Base-by-base conservation (phyloP, 768 basidiomycete genomes). In the Kwoniella dendrophila region DNA sequence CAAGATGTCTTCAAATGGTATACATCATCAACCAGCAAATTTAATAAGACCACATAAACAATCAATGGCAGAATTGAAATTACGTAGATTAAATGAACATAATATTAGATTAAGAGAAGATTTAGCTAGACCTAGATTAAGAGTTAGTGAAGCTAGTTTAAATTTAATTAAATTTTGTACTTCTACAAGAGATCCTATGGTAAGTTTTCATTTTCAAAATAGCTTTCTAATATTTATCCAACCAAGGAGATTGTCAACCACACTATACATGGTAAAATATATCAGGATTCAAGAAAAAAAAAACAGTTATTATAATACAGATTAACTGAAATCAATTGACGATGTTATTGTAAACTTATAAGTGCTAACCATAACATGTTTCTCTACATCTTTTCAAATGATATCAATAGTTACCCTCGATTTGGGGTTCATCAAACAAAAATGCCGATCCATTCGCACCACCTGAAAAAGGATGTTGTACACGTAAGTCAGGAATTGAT, bases 11-110 rank as follows among this genome's bases (percentile, higher is more conserved):
- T 22, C 49, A n/a, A 52, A 26, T 20, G 27, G 24, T 22, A 51
- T 41, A 18, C 52, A 62, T 47, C 63, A 56, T 6, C 45, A 33
- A 30, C 38, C 63, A 18, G 50, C 56, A 4, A 47, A 69, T 3
- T 45, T 70, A 32, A n/a, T 63, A 4, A 72, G 82, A 51, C 81
- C 81, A 8, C 81, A 80, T 65, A 83, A 83, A 85, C 92, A 93
- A 85, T 90, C 91, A 73, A 95, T 97, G 92, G 90, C 90, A 51
- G 94, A 96, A 85, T 89, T 96, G 77, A 96, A 95, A 85, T 87
- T 96, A 66, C 86, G 93, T 36, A 84, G 94, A 40, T 82, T 97
- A 76, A 90, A 88, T 52, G 94, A 97, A 81, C 92, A 96, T 82
- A 97, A 95, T 75, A 88, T 90, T 78, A 85, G 94, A 67, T 80